phyloP scores from a whole-genome alignment of 345 rosid genomes.

The Citrus trifoliata region DNA sequence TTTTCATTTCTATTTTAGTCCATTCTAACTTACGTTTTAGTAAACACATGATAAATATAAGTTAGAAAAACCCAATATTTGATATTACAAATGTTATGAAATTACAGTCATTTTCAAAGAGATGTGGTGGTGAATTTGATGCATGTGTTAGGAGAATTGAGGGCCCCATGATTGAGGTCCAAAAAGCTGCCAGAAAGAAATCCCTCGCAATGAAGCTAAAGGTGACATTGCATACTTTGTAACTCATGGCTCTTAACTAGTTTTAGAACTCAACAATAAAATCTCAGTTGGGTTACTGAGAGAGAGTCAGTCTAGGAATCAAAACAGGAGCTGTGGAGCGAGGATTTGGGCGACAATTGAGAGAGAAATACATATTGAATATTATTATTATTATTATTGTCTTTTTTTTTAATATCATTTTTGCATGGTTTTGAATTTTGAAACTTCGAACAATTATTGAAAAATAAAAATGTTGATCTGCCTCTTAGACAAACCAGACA shows the following conservation, averaged over 20 bases:
- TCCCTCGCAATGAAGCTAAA: not conserved
- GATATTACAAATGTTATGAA: too few species aligned
- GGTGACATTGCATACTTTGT: conserved; percentile 11
- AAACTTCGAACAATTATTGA: not conserved
- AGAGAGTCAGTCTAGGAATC: conserved; percentile 30
- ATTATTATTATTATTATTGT: not conserved
- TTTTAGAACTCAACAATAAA: conserved; percentile 1
- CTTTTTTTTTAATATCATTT: conserved; percentile 7
- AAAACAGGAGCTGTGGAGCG: conserved; percentile 44
- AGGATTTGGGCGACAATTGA: conserved; percentile 39
- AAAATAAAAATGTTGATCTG: conserved; percentile 4
- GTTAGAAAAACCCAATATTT: too few species aligned
- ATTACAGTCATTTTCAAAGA: not conserved
- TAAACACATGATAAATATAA: too few species aligned
- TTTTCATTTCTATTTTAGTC: fast-evolving
- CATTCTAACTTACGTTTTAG: fast-evolving
- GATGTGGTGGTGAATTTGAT: not conserved
- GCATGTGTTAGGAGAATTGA: conserved; percentile 8
- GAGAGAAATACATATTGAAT: conserved; percentile 13
- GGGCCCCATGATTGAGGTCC: conserved; percentile 5
- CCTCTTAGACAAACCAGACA: conserved; percentile 37
- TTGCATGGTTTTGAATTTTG: conserved; percentile 31
- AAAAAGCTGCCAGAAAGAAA: not conserved
- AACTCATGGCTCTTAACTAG: conserved; percentile 13
- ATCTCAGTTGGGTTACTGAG: conserved; percentile 2